A percentile compares a stretch with the other conserved stretches of the same genome.
Evolutionary conservation across 2,329 filamentous ascomycete genomes (phyloP).

Genomic region (Annulohypoxylon truncatum): DNA sequence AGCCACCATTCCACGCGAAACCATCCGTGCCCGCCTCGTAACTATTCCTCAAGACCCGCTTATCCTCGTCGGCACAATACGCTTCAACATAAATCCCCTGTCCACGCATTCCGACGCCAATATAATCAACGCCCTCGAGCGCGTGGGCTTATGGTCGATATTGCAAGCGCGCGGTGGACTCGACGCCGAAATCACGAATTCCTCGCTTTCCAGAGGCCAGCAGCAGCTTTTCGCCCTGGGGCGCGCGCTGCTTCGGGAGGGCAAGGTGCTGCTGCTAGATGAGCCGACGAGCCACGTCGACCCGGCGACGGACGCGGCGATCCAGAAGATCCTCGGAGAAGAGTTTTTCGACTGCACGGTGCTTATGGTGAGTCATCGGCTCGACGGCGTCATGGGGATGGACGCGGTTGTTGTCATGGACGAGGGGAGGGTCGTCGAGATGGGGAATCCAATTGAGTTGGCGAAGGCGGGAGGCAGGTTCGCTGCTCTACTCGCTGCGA

Average conservation of each 20-base stretch:
- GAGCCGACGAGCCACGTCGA: slow-evolving; percentile 78
- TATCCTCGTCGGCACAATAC: slow-evolving; percentile 76
- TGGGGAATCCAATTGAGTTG: not conserved
- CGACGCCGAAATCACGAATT: slow-evolving; percentile 72
- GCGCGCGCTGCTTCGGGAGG: slow-evolving; percentile 73
- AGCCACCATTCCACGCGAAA: slow-evolving; percentile 74
- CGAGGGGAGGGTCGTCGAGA: not conserved
- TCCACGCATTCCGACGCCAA: slow-evolving; percentile 77
- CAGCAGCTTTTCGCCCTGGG: slow-evolving; percentile 63
- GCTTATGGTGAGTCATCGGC: not conserved
- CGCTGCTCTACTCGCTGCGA: not conserved
- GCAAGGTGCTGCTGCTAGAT: slow-evolving; percentile 79
- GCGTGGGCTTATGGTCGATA: slow-evolving; percentile 71
- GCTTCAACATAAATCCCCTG: slow-evolving; percentile 80
- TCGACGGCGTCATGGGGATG: not conserved
- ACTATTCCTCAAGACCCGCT: slow-evolving; percentile 83
- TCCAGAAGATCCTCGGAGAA: slow-evolving; percentile 59
- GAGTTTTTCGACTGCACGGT: not conserved
- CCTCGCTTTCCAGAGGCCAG: slow-evolving; percentile 79
- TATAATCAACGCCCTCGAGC: slow-evolving; percentile 74
- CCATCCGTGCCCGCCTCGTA: slow-evolving; percentile 78
- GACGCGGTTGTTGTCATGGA: slow-evolving; percentile 1
- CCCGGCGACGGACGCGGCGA: slow-evolving; percentile 78
- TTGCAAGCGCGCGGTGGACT: slow-evolving; percentile 69
- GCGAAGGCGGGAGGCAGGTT: not conserved